Evolutionary conservation across 179 eudicot species (phyloP), one percentile per base, ranked within the genome.

Genomic region (Nepenthes alata): DNA sequence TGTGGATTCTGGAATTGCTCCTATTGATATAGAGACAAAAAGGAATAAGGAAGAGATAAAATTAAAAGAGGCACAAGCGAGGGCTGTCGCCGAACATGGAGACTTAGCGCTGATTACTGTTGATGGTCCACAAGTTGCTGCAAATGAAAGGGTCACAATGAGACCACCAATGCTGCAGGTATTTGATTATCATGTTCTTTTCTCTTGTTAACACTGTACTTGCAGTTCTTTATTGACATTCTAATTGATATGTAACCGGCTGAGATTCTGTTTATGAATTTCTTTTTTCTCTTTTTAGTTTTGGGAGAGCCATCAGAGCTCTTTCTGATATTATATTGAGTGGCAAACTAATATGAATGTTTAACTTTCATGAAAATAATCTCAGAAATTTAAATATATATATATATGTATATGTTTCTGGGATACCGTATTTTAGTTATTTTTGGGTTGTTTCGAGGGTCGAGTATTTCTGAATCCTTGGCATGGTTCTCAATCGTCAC

Each of bases 121-220:
- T 66, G 96, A 91, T 37, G 83, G 77, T 73, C 86, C 86, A 41
- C 88, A 89, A 75, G 51, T 78, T 48, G 77, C 65, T 58, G 53
- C 74, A 59, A 81, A 86, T 63, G 98, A 91, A 67, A 84, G 93
- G 79, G 79, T 85, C 47, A 34, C 74, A 38, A 69, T 91, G 68
- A 84, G 96, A 76, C 91, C 98, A 56, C 98, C 96, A 38, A 82
- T 91, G 95, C 78, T 91, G 44, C 98, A 86, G 81, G 95, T 82
- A 66, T 11, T n/a, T 9, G 36, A 14, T 48, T 58, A 35, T 37
- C 47, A 35, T 35, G 3, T 55, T 34, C 6, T 55, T 25, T 57
- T 10, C 39, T 57, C 25, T 15, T 52, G 6, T 52, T 52, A n/a
- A 3, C 34, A 52, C 7, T 13, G 15, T 35, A 4, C 2, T 35